Base-by-base conservation (phyloP, 2,329 filamentous ascomycete genomes). In the Ophiosphaerella herpotricha region DNA sequence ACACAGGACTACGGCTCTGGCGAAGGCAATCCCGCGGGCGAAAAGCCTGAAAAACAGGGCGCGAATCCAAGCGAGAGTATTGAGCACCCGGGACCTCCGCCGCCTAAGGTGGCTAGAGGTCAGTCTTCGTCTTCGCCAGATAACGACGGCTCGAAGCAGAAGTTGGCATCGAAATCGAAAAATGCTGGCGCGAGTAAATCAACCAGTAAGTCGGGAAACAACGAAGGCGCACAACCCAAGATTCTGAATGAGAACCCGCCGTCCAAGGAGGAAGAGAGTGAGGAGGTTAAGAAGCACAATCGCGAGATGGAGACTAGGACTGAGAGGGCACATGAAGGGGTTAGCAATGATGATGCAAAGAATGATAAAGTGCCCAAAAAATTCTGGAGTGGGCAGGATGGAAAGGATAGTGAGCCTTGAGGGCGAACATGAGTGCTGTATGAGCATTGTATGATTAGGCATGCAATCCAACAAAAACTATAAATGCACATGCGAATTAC, bases 51-150 rank as follows among this genome's bases (percentile, higher is more conserved):
- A 60, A 54, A 74, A 41, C 75, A 77, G 54, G 74, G 74, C 56
- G 54, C 71, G 36, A 74, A 72, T 54, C 62, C 60, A 3, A 71
- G 70, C 12, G 72, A 71, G 46, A 59, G 74, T 53, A 55, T 73
- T 26, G 77, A 79, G 63, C 77, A 79, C 51, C 76, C 77, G 2
- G 77, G 77, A 5, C 75, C 77, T 5, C 63, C 74, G 50, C 67
- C 76, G 8, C 75, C 76, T 4, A 73, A 75, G 50, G 73, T 68
- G 5, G 75, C 71, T n/a, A 57, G 74, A 48, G 66, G 61, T 40
- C 60, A 71, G 37, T 57, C 62, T 4, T 64, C 61, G 8, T 66
- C 66, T 4, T 64, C 67, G 11, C 68, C 68, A 21, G 65, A 67
- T 48, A 52, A 63, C n/a, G 52, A 63, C 37, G 55, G 55, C 26